Evolutionary conservation across 225 moss, liverwort and hornwort genomes (phyloP).

Genomic region (Sphagnum contortum): DNA sequence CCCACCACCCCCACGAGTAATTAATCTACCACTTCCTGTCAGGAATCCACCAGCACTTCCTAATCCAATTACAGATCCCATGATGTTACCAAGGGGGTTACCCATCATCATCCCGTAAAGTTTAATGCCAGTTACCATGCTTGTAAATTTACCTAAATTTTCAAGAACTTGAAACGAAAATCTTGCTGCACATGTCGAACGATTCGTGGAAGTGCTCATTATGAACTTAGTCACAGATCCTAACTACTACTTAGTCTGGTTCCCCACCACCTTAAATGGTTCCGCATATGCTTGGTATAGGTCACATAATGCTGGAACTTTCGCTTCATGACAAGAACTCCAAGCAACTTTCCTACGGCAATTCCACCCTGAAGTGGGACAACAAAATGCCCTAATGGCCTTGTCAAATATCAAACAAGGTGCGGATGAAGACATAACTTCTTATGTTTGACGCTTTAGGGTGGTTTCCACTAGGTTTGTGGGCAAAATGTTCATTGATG

Average conservation of each 20-base stretch:
- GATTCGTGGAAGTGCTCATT: neutral
- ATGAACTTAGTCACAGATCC: neutral
- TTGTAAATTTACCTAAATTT: neutral
- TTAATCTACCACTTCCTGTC: no score
- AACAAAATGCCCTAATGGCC: neutral
- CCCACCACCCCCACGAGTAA: neutral
- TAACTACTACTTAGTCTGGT: neutral
- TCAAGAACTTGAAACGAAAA: neutral
- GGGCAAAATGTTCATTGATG: neutral
- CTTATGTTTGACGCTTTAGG: neutral
- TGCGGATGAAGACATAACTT: neutral
- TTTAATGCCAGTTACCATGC: neutral
- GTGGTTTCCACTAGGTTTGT: neutral
- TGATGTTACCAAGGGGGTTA: constrained; percentile 4
- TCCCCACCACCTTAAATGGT: constrained; percentile 2
- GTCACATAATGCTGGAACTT: constrained; percentile 1
- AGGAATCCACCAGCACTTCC: no score
- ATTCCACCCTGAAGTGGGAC: constrained; percentile 1
- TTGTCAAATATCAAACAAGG: neutral
- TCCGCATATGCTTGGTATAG: constrained; percentile 3
- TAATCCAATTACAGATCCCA: no score
- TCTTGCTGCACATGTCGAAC: neutral
- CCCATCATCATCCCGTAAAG: constrained; percentile 1
- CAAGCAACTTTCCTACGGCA: constrained; percentile 3
- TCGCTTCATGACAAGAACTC: neutral